These are phyloP conservation scores for Trametes cingulata DNA, from an alignment of 768 basidiomycete species.

Conservation along the genomic window DNA sequence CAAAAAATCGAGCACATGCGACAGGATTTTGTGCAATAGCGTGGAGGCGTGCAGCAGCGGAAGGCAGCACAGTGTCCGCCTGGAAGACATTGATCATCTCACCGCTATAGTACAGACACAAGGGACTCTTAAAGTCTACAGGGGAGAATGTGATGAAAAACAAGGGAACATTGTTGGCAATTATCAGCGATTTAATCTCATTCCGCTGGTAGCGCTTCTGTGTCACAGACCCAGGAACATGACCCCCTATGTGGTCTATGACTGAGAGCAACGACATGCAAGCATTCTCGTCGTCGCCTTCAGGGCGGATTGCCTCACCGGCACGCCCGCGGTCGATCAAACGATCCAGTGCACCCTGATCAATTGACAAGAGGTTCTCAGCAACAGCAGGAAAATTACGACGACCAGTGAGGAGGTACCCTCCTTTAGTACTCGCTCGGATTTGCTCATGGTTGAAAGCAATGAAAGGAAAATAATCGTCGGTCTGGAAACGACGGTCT, in stretches of 20 bases:
- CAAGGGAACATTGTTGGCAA: slow-evolving; percentile 14
- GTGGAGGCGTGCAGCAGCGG: too few species aligned
- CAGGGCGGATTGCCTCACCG: neutral
- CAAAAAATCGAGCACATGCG: too few species aligned
- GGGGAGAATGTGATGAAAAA: slow-evolving; percentile 30
- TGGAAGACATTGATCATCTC: neutral
- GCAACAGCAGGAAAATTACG: slow-evolving; percentile 12
- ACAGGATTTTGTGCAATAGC: too few species aligned
- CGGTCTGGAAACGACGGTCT: slow-evolving; percentile 25
- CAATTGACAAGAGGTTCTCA: neutral
- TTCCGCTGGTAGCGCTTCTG: slow-evolving; percentile 17
- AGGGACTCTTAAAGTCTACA: slow-evolving; percentile 22
- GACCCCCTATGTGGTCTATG: slow-evolving; percentile 15
- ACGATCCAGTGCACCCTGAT: neutral
- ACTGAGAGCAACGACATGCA: slow-evolving; percentile 17
- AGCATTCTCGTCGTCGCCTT: slow-evolving; percentile 6
- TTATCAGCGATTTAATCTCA: slow-evolving; percentile 21
- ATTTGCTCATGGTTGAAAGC: slow-evolving; percentile 29
- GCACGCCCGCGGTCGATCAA: slow-evolving; percentile 3
- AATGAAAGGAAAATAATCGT: slow-evolving; percentile 19
- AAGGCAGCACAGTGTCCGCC: too few species aligned
- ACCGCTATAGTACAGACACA: neutral
- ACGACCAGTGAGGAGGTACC: slow-evolving; percentile 14
- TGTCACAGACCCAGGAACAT: slow-evolving; percentile 21
- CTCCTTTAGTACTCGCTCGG: slow-evolving; percentile 8